Base-by-base conservation (phyloP, 306 rosid species). In the Phaseolus lunatus region DNA sequence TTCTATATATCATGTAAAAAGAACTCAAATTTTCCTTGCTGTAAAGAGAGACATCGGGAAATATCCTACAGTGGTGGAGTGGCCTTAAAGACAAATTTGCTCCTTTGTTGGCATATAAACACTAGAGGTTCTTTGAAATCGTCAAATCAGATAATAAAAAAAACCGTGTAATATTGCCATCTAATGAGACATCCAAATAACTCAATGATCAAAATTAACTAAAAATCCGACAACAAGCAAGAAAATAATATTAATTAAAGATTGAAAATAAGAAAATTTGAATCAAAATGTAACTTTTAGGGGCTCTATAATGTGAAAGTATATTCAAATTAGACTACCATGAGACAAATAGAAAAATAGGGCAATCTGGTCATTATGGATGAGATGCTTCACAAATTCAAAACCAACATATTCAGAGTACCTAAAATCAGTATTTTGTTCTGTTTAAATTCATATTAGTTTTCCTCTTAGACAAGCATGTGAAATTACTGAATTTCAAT, bases 291-390 rank as follows among this genome's bases (percentile, higher is more conserved):
- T 43, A 63, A 7, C 5, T 29, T 31, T 29, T 61, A 2, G 11
- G 29, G 15, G n/a, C 61, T 63, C 7, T 15, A 33, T 63, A 63
- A 63, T 35, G 20, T 33, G 48, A 63, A 63, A 31, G 26, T 10
- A 44, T n/a, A 70, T 27, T 67, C 29, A 70, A 70, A 9, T 70
- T 29, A 11, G 61, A 70, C 45, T 27, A 49, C 23, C 45, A 69
- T 18, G 18, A 69, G 47, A 70, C 7, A 44, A 1, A 2, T 1
- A n/a, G n/a, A 12, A 18, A 16, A 29, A 29, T 10, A n/a, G 18
- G 29, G 20, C 16, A 49, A 50, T 50, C 75, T 49, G 48, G 63
- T 29, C 12, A 49, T 18, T 31, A n/a, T 10, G 29, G 62, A 70
- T 27, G 18, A 48, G 27, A 27, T 0, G 24, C 61, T 16, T 69